Percentiles rank a stretch among this genome's conserved stretches.
phyloP scores from a whole-genome alignment of 2,329 filamentous ascomycete genomes.

The Ceratocystis albifundus region DNA sequence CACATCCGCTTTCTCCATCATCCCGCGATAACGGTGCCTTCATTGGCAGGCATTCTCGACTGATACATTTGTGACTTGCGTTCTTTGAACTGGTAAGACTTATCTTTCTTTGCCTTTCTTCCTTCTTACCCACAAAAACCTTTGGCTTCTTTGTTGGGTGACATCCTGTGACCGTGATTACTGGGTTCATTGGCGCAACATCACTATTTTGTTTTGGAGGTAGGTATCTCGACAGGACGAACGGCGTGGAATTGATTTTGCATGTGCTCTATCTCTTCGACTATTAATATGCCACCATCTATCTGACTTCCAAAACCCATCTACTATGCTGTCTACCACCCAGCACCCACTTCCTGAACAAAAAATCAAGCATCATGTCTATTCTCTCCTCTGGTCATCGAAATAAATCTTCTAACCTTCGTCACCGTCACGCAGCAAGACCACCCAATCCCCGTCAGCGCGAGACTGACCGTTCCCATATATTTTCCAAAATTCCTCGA shows the following conservation, averaged over 20 bases:
- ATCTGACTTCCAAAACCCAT: background rate
- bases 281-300: background rate
- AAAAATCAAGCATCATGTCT: background rate
- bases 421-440: background rate
- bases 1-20: background rate
- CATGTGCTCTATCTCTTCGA: background rate
- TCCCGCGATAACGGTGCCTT: constrained; percentile 7
- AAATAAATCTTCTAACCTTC: constrained; percentile 9
- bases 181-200: background rate
- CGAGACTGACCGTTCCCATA: background rate
- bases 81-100: constrained; percentile 10
- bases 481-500: background rate
- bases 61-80: background rate
- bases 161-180: background rate
- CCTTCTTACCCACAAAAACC: background rate
- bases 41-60: constrained; percentile 1
- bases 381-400: background rate
- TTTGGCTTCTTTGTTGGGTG: background rate
- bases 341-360: background rate
- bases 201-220: background rate
- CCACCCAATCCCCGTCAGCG: background rate
- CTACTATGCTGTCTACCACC: background rate
- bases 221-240: background rate
- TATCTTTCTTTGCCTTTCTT: background rate
- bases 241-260: background rate